Evolutionary conservation across 2,329 filamentous ascomycete species (phyloP).

Genomic region (Dactylonectria macrodidyma): DNA sequence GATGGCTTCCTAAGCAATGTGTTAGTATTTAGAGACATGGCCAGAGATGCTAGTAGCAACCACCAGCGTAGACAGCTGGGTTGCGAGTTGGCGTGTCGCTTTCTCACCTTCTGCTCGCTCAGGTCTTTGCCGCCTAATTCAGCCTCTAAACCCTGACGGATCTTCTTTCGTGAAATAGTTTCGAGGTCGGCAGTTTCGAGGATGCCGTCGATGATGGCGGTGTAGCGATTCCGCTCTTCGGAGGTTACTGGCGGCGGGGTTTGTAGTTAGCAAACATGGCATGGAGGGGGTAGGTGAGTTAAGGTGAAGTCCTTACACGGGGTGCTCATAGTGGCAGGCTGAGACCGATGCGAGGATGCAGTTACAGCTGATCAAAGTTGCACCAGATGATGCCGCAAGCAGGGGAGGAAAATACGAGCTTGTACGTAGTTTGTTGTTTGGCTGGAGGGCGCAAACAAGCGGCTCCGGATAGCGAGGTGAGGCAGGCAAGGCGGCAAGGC

Average conservation of each 20-base stretch:
- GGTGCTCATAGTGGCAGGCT: slow-evolving; percentile 42
- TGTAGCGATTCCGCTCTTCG: slow-evolving; percentile 68
- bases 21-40: slow-evolving; percentile 10
- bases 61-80: slow-evolving; percentile 1
- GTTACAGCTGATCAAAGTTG: slow-evolving; percentile 28
- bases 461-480: neutral
- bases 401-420: slow-evolving; percentile 23
- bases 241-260: slow-evolving; percentile 59
- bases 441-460: slow-evolving; percentile 26
- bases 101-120: slow-evolving; percentile 69
- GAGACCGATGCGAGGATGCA: slow-evolving; percentile 16
- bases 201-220: slow-evolving; percentile 72
- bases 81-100: neutral
- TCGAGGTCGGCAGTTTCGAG: slow-evolving; percentile 71
- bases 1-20: slow-evolving; percentile 70
- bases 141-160: slow-evolving; percentile 70
- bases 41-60: slow-evolving; percentile 18
- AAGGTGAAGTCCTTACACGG: slow-evolving; percentile 42
- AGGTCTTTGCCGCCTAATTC: slow-evolving; percentile 71
- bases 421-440: slow-evolving; percentile 30
- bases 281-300: slow-evolving; percentile 14
- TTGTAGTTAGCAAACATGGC: slow-evolving; percentile 18
- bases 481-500: slow-evolving; percentile 22
- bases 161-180: slow-evolving; percentile 76
- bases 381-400: slow-evolving; percentile 16